A percentile compares a stretch with the other conserved stretches of the same genome.
These are phyloP conservation scores for Suillus subluteus DNA, from an alignment of 768 basidiomycete genomes.

Conservation along the genomic window DNA sequence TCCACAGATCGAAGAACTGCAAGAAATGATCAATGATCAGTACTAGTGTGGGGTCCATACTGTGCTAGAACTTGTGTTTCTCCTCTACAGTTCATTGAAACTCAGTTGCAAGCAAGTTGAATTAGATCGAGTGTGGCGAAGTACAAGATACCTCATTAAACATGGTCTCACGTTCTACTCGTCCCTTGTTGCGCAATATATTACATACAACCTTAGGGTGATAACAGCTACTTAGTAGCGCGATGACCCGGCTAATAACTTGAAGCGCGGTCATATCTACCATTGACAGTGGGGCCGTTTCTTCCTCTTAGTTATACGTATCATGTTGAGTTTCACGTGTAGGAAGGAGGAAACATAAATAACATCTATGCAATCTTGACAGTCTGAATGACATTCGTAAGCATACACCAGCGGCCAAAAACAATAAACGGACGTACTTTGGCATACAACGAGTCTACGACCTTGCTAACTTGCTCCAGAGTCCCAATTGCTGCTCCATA, in stretches of 20 bases:
- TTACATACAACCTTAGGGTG: neutral
- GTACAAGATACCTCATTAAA: no score
- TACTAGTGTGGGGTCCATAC: no score
- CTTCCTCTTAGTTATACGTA: neutral
- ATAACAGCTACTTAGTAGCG: neutral
- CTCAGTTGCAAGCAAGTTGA: no score
- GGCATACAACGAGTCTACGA: constrained; percentile 92
- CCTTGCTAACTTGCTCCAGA: constrained; percentile 86
- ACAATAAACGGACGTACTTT: constrained; percentile 51
- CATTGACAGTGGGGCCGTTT: neutral
- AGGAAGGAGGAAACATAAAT: neutral
- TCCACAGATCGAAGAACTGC: no score
- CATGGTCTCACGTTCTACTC: neutral
- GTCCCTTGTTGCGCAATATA: neutral
- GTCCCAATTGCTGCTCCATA: constrained; percentile 91
- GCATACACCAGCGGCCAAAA: neutral
- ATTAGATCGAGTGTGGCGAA: no score
- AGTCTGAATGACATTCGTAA: constrained; percentile 32
- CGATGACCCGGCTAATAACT: no score
- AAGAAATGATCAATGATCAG: no score
- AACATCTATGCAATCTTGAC: constrained; percentile 44
- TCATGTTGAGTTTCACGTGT: neutral
- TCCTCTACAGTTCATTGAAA: no score
- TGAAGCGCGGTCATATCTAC: neutral
- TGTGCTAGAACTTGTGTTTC: no score